These are phyloP conservation scores for Populus ilicifolia DNA, from an alignment of 345 rosid species.

Conservation along the genomic window DNA sequence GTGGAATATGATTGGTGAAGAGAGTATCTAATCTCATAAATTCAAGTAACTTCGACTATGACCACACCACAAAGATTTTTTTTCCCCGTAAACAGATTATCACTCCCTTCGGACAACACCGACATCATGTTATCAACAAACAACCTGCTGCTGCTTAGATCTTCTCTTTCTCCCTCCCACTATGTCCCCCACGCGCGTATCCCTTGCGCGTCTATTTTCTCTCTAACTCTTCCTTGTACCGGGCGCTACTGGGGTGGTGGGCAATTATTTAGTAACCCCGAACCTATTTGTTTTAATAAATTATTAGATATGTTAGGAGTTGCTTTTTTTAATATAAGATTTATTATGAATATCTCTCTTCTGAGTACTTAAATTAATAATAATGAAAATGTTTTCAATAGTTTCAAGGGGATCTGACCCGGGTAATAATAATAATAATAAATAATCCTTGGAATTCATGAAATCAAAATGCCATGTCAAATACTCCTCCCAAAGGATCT, in stretches of 20 bases:
- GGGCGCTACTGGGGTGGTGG: too few relatives aligned
- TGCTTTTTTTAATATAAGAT: too few relatives aligned
- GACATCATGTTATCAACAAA: not conserved
- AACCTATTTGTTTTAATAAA: too few relatives aligned
- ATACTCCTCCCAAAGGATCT: not conserved
- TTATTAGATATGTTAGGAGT: too few relatives aligned
- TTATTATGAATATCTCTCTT: too few relatives aligned
- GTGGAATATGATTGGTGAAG: conserved; percentile 21
- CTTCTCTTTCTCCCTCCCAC: conserved; percentile 5
- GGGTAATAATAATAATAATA: not conserved
- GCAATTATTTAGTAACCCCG: too few relatives aligned
- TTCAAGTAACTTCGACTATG: too few relatives aligned
- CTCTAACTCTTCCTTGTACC: too few relatives aligned
- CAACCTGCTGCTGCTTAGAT: conserved; percentile 7
- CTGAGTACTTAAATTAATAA: too few relatives aligned
- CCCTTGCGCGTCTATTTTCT: not conserved
- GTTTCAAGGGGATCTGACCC: not conserved
- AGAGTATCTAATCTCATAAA: conserved; percentile 8
- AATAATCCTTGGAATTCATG: not conserved
- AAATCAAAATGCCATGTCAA: not conserved
- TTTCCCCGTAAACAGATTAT: not conserved
- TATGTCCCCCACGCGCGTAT: not conserved
- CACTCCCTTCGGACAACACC: conserved; percentile 11
- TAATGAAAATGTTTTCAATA: too few relatives aligned
- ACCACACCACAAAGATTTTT: too few relatives aligned